Evolutionary conservation across 139 green algal genomes (phyloP), one percentile per base, ranked within the genome.

Genomic region (Monoraphidium neglectum): DNA sequence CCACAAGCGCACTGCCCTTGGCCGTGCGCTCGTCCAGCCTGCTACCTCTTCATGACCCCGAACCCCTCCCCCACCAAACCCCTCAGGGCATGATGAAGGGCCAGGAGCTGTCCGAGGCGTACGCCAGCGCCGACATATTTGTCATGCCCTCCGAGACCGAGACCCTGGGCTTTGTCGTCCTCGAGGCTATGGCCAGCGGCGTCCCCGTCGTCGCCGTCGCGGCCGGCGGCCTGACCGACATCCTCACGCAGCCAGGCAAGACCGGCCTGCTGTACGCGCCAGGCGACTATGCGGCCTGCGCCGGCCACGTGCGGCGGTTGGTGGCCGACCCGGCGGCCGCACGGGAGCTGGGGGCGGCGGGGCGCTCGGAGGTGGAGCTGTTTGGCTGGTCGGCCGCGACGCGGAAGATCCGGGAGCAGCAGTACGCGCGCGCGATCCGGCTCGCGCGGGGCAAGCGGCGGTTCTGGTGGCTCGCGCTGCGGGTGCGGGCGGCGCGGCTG

Each of bases 91-190:
- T 83, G 70, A 76, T 97, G 71, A 90, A 91, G 38, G 95, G 95
- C 13, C 89, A 96, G 51, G 93, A 96, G 68, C 90, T 99, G 53
- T 93, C 88, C 10, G 65, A 87, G 32, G 96, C 96, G 1, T 99
- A 99, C 73, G 96, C 96, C 21, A 91, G 74, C 24, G 90, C 87
- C 3, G 96, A 99, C 87, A 82, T 98, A 16, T 99, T 99, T 83
- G 82, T 98, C 47, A 99, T 98, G 93, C 96, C 96, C 16, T 92
- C 80, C 15, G 91, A 97, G 75, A 93, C 80, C 2, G 95, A 98
- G 85, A 99, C 95, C 3, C 89, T 99, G 5, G 95, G 95, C 28
- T 99, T 99, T 86, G 96, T 99, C 40, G 96, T 97, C 30, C 83
- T 99, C 56, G 96, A 99, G 84, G 91, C 96, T 15, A 99, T 99